Evolutionary conservation across 208 protist species (phyloP), one percentile per base, ranked within the genome.

Genomic region (Acanthamoeba polyphaga): DNA sequence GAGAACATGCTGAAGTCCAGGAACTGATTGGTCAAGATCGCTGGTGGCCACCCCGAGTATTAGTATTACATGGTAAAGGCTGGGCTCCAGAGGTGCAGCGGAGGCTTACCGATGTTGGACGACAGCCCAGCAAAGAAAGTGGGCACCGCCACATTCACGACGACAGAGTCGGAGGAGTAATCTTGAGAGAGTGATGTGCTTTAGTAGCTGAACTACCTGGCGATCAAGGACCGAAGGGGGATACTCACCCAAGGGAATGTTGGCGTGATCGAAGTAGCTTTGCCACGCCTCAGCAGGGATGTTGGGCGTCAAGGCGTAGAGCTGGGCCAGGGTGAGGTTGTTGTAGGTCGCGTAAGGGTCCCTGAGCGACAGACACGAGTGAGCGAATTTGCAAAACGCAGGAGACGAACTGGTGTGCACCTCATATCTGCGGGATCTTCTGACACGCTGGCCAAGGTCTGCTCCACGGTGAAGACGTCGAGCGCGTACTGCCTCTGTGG

Each of bases 271-370:
- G n/a, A 85, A 85, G 13, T 85, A 85, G 78, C 17, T 22, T 7
- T n/a, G 1, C 78, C 78, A 85, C 0, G 78, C 78, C 5, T n/a
- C 49, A 17, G 32, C 43, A 3, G 46, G 17, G 49, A 85, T 85
- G 78, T 19, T 32, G 27, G 78, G 78, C 3, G 78, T 32, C 78
- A 85, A 32, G 4, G 13, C 46, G n/a, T 85, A 85, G 78, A 85
- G 46, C 78, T 85, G 43, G 58, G 24, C 24, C 27, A 85, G 46
- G 9, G 78, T 85, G 17, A 85, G 9, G 27, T 85, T 85, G 46
- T 85, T 85, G 49, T 85, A 85, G 78, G 78, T 85, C 1, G 78
- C 78, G 22, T 92, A 92, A 24, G 85, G 85, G 32, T 92, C 85
- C 10, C 78, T 85, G 38, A 43, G 38, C 38, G 38, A 43, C 38